Conservation (phyloP, 495 filamentous ascomycete genomes). For the Podospora bellae-mahoneyi region DNA sequence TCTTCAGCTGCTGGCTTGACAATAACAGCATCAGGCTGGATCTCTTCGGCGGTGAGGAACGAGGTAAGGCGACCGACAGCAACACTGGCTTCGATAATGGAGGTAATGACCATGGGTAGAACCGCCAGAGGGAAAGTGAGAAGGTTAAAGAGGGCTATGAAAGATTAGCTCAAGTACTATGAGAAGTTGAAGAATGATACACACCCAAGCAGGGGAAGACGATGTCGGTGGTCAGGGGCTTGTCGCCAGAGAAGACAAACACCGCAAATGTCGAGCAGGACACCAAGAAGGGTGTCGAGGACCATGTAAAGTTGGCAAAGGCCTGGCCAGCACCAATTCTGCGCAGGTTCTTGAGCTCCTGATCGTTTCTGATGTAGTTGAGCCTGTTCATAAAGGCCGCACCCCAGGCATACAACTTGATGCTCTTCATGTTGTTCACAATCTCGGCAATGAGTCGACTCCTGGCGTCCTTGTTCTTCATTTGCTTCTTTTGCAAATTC, state of each 20-base stretch:
- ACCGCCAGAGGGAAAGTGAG: constrained; percentile 94
- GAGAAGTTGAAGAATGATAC: constrained; percentile 10
- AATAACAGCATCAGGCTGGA: constrained; percentile 79
- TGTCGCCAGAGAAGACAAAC: constrained; percentile 77
- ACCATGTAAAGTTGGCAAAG: constrained; percentile 97
- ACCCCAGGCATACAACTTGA: constrained; percentile 98
- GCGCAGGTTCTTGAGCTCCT: constrained; percentile 89
- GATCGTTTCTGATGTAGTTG: constrained; percentile 89
- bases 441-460: constrained; percentile 96
- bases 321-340: constrained; percentile 94
- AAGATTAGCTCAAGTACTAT: constrained; percentile 1
- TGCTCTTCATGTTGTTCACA: constrained; percentile 98
- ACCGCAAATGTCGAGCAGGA: constrained; percentile 96
- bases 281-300: constrained; percentile 97
- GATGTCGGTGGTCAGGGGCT: constrained; percentile 85
- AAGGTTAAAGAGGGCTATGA: constrained; percentile 73
- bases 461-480: constrained; percentile 98
- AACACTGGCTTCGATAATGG: constrained; percentile 92
- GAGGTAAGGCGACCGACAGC: constrained; percentile 82
- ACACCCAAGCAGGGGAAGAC: constrained; percentile 84
- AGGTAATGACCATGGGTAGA: constrained; percentile 95
- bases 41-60: constrained; percentile 83
- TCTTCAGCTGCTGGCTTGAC: constrained; percentile 64
- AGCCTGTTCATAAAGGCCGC: constrained; percentile 96
- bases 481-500: constrained; percentile 87